These are phyloP conservation scores for Vachellia pachyceras DNA, from an alignment of 306 rosid species.

Conservation along the genomic window DNA sequence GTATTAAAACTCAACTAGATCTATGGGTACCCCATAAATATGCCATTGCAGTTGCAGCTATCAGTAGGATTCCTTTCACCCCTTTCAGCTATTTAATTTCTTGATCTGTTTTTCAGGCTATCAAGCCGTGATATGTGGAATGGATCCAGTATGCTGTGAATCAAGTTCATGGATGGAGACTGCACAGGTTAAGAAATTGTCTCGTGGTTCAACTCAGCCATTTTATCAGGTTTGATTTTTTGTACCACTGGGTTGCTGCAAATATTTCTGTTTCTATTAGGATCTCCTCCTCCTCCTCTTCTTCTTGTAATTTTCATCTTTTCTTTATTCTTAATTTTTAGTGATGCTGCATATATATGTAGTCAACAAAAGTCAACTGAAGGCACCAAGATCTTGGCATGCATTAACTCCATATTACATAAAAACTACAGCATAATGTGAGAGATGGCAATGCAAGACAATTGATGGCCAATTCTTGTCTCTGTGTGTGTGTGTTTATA, in stretches of 20 bases:
- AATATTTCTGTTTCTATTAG: neutral
- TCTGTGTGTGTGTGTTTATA: no score
- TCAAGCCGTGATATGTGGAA: constrained; percentile 86
- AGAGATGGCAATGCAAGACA: constrained; percentile 24
- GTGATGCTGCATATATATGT: neutral
- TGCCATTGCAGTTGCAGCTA: neutral
- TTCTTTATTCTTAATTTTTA: no score
- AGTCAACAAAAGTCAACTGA: neutral
- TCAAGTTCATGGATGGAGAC: constrained; percentile 93
- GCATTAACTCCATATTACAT: neutral
- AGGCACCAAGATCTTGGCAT: neutral
- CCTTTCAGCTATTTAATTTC: constrained; percentile 34
- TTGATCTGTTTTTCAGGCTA: constrained; percentile 61
- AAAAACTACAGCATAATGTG: constrained; percentile 17
- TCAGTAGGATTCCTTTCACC: neutral
- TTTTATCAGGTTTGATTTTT: constrained; percentile 77
- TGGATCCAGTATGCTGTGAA: constrained; percentile 95
- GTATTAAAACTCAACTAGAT: constrained; percentile 6
- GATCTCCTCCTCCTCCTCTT: no score
- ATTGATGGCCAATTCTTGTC: neutral
- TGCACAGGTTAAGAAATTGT: constrained; percentile 77
- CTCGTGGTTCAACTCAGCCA: constrained; percentile 81
- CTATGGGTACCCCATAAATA: constrained; percentile 15
- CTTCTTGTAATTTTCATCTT: neutral
- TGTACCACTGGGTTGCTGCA: neutral